Evolutionary conservation across 2,329 filamentous ascomycete genomes (phyloP), one percentile per base, ranked within the genome.

Genomic region (Passalora sequoiae): DNA sequence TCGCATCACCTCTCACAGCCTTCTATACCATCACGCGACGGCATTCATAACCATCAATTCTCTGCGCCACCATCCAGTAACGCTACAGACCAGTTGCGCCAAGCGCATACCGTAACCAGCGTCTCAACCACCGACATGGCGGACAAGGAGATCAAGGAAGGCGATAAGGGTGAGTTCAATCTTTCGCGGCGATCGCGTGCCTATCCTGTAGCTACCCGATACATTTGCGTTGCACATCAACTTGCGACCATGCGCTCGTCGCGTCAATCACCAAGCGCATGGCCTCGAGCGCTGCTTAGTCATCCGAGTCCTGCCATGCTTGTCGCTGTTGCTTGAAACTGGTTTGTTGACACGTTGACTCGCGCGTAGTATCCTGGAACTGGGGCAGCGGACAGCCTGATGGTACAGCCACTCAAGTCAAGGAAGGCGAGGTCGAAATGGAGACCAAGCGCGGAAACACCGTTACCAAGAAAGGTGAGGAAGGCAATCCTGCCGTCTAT

Each of bases 381-480:
- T 82, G 77, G 77, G 69, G 70, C 45, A 69, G 70, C 44, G 70
- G 73, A 43, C 65, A 72, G 16, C 79, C 80, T 1, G 67, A 69
- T 39, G 81, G 80, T 46, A 75, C 70, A 32, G 78, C 78, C 43
- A 71, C 71, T 50, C 75, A 76, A 65, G 71, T 68, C 48, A 73
- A 78, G 62, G 70, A 73, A 21, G 80, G 78, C 62, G 73, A 80
- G 56, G 65, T 82, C 39, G 70, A 75, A 38, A 78, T 83, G 56
- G 71, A 76, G 56, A 77, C 78, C 31, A 74, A 82, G 58, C 69
- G 68, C 38, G 79, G 80, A 54, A 84, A 83, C 61, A 78, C 73
- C 20, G 75, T 83, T 61, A 29, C 38, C 38, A 78, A 76, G 65
- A 81, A 78, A 66, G 79, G 77, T 28, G 80, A 77, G 38, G 72